These are phyloP conservation scores for Aspergillus sp. DNA, from an alignment of 2,329 filamentous ascomycete genomes.

Conservation along the genomic window DNA sequence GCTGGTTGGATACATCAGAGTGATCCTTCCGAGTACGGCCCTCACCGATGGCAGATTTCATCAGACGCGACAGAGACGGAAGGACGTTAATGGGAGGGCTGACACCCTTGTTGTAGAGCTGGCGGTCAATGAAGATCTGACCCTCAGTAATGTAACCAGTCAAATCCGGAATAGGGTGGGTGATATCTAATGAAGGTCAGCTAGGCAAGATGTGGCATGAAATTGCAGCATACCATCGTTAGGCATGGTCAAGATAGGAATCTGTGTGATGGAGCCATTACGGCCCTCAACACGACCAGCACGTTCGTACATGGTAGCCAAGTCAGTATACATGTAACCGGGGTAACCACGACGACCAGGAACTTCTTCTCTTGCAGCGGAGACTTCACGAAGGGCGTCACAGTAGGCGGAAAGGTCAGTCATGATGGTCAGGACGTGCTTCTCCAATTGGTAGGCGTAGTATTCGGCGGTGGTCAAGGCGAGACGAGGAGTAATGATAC, in stretches of 20 bases:
- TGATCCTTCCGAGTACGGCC: conserved; percentile 95
- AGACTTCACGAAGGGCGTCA: conserved; percentile 97
- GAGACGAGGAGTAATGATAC: conserved; percentile 98
- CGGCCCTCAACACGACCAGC: conserved; percentile 94
- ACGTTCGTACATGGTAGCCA: conserved; percentile 99
- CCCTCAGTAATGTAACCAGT: conserved; percentile 99
- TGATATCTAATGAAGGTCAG: conserved; percentile 62
- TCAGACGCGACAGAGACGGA: conserved; percentile 94
- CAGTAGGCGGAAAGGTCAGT: conserved; percentile 98
- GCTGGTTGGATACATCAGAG: conserved; percentile 96
- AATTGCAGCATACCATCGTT: conserved; percentile 64
- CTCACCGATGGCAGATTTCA: conserved; percentile 99
- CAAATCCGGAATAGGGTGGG: conserved; percentile 96
- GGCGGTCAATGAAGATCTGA: conserved; percentile 94
- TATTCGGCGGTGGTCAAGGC: conserved; percentile 98
- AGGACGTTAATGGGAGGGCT: conserved; percentile 99
- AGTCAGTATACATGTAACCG: conserved; percentile 99
- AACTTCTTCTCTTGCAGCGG: conserved; percentile 95
- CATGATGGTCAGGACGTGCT: conserved; percentile 97
- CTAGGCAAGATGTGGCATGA: background rate
- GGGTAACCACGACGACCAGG: conserved; percentile 98
- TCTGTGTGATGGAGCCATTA: conserved; percentile 98
- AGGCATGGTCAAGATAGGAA: conserved; percentile 98
- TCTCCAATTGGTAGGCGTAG: conserved; percentile 99
- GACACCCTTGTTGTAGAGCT: conserved; percentile 90